Evolutionary conservation across 1,284 basidiomycete genomes (phyloP).

Genomic region (Sporisorium exsertum): DNA sequence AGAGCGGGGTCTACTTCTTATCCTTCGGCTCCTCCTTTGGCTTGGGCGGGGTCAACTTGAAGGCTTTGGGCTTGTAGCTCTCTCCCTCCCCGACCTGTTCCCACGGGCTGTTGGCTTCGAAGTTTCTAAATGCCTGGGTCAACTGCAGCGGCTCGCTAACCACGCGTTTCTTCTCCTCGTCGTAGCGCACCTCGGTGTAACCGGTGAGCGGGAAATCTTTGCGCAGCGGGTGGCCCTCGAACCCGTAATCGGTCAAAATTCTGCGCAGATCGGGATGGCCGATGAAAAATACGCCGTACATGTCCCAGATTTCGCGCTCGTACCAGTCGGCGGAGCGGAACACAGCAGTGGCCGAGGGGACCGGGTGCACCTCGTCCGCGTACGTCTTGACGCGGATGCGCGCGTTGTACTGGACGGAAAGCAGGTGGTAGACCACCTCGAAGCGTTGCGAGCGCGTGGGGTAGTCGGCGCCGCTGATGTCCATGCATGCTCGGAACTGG

Average conservation of each 20-base stretch:
- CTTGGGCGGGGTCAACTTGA: slow-evolving; percentile 71
- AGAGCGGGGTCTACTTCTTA: slow-evolving; percentile 49
- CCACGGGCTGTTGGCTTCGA: slow-evolving; percentile 85
- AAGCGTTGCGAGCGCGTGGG: slow-evolving; percentile 93
- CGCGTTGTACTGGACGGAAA: slow-evolving; percentile 79
- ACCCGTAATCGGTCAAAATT: slow-evolving; percentile 98
- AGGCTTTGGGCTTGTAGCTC: slow-evolving; percentile 74
- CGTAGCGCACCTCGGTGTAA: slow-evolving; percentile 96
- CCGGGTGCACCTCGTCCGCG: slow-evolving; percentile 92
- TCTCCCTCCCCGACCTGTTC: slow-evolving; percentile 93
- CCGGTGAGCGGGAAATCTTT: slow-evolving; percentile 99
- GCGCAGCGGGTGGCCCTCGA: slow-evolving; percentile 95
- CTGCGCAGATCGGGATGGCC: slow-evolving; percentile 96
- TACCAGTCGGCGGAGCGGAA: slow-evolving; percentile 98
- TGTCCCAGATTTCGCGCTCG: slow-evolving; percentile 97
- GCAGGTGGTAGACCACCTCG: slow-evolving; percentile 95
- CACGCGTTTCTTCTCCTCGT: slow-evolving; percentile 98
- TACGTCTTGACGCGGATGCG: slow-evolving; percentile 98
- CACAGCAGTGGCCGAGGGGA: slow-evolving; percentile 83
- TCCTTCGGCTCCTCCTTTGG: slow-evolving; percentile 69
- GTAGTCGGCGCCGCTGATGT: slow-evolving; percentile 95
- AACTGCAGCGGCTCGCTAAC: slow-evolving; percentile 98
- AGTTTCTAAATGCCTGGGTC: slow-evolving; percentile 98
- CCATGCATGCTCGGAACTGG: slow-evolving; percentile 92
- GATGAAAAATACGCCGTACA: slow-evolving; percentile 96